Evolutionary conservation across 805 yeast genomes (phyloP), one percentile per base, ranked within the genome.

Genomic region (Suhomyces prunicola): DNA sequence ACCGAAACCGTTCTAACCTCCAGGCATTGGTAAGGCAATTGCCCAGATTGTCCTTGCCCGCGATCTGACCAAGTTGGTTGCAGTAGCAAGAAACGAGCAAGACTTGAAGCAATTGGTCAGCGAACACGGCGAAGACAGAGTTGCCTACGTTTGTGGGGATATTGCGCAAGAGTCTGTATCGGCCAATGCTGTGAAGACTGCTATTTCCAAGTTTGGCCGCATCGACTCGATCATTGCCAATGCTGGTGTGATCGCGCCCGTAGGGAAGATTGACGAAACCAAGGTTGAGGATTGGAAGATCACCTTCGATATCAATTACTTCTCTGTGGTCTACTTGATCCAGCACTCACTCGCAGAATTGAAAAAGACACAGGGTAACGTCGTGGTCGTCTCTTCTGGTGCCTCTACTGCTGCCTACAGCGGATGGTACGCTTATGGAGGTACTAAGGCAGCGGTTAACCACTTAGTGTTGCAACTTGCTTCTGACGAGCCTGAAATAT

Each of bases 391-490:
- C 0, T 88, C 96, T 17, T 89, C 96, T 1, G 97, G 97, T 5
- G 97, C 98, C 0, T 80, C 96, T 17, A 77, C 79, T 1, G 80
- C 76, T 50, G 72, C 85, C 17, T 76, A 68, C 55, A 64, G 76
- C 56, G 94, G 90, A 0, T 93, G 97, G 97, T 87, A 87, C 15
- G 96, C 97, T 5, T 93, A 93, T 62, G 96, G 97, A 1, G 74
- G 92, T 4, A 85, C 97, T 6, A 93, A 93, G 68, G 97, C 97
- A 0, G 97, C 97, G 0, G 65, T 93, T 48, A 91, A 93, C 67
- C 91, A 86, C 61, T 79, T 90, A 50, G 84, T 89, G 6, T 64
- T 72, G 46, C 82, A 88, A 12, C 66, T 93, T 13, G 86, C 89
- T 0, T 74, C 71, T 5, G 97, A 91, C 62, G 91, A 88, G 64